Percentiles rank a stretch among this genome's conserved stretches.
Conservation (phyloP, 2,329 filamentous ascomycete species). For the Capronia epimyces region DNA sequence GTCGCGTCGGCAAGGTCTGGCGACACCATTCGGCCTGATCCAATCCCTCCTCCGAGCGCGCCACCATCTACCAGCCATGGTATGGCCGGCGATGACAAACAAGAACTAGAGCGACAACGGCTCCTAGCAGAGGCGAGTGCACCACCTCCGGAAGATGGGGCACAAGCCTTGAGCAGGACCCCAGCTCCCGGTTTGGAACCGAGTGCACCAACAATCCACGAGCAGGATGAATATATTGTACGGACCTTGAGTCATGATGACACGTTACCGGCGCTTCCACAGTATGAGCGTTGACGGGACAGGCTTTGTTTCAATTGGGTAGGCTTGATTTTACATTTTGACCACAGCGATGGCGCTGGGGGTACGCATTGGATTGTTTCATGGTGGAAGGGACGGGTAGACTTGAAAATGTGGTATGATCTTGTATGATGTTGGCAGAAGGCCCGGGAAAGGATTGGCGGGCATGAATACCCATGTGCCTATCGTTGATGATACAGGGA, state of each 20-base stretch:
- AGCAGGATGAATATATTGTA: slow-evolving; percentile 49
- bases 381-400: neutral
- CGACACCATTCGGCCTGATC: slow-evolving; percentile 30
- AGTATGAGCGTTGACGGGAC: slow-evolving; percentile 39
- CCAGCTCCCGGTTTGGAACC: slow-evolving; percentile 15
- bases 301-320: neutral
- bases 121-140: slow-evolving; percentile 61
- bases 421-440: neutral
- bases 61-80: slow-evolving; percentile 37
- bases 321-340: slow-evolving; percentile 8
- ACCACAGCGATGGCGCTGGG: slow-evolving; percentile 23
- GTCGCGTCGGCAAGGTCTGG: slow-evolving; percentile 31
- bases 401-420: neutral
- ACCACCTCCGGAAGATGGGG: slow-evolving; percentile 39
- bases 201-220: slow-evolving; percentile 56
- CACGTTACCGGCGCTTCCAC: slow-evolving; percentile 40
- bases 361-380: slow-evolving; percentile 1
- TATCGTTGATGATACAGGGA: too few relatives aligned
- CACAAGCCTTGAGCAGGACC: slow-evolving; percentile 23
- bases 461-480: too few relatives aligned
- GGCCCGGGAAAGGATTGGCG: neutral
- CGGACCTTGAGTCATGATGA: slow-evolving; percentile 36
- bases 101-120: slow-evolving; percentile 64
- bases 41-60: slow-evolving; percentile 20
- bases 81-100: slow-evolving; percentile 63